phyloP scores from a whole-genome alignment of 208 protist genomes.

The Herpetomonas samuelpessoai region DNA sequence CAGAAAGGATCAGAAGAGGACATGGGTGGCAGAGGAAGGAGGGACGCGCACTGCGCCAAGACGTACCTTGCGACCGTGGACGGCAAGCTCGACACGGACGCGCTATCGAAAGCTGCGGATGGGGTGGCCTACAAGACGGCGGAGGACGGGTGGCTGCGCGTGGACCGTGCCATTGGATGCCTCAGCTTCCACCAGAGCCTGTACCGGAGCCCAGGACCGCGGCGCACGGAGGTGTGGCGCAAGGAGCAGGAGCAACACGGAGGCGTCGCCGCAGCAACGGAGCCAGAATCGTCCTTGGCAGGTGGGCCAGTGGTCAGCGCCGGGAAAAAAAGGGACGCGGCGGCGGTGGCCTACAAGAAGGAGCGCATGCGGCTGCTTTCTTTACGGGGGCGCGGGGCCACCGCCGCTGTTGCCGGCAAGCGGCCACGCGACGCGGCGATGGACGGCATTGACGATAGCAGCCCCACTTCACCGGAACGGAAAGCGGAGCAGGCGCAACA shows the following conservation, averaged over 20 bases:
- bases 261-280: slow-evolving; percentile 37
- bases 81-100: slow-evolving; percentile 35
- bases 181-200: neutral
- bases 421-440: too few relatives aligned
- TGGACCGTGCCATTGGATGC: neutral
- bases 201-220: neutral
- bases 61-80: slow-evolving; percentile 61
- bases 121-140: too few relatives aligned
- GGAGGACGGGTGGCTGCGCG: neutral
- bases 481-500: neutral
- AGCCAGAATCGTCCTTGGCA: neutral
- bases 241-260: slow-evolving; percentile 44
- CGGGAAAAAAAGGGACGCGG: slow-evolving; percentile 1
- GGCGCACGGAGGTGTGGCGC: slow-evolving; percentile 11
- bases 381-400: slow-evolving; percentile 14
- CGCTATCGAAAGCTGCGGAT: too few relatives aligned
- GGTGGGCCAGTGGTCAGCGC: slow-evolving; percentile 5
- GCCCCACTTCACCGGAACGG: too few relatives aligned
- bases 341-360: slow-evolving; percentile 38
- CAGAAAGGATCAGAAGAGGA: slow-evolving; percentile 25
- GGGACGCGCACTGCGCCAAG: slow-evolving; percentile 23
- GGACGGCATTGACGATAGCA: neutral
- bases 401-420: neutral
- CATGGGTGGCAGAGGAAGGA: neutral
- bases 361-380: slow-evolving; percentile 55